Evolutionary conservation across 768 basidiomycete genomes (phyloP).

Genomic region (Podaxis rugospora): DNA sequence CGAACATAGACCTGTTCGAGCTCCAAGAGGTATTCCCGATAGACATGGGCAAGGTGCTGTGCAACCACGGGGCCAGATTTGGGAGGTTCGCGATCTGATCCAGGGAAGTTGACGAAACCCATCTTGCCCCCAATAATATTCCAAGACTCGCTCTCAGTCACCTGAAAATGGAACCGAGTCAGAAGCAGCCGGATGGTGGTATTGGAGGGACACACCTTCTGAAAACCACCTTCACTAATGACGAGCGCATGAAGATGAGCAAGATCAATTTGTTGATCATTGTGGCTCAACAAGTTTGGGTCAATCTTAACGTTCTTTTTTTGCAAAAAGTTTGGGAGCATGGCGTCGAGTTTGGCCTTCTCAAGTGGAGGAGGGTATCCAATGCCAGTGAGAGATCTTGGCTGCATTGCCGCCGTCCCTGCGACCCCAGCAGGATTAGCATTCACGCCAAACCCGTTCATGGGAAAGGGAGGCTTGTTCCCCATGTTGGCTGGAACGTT

Average conservation of each 20-base stretch:
- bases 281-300: slow-evolving; percentile 39
- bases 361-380: slow-evolving; percentile 38
- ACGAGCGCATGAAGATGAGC: slow-evolving; percentile 55
- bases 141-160: slow-evolving; percentile 56
- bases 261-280: slow-evolving; percentile 55
- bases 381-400: background rate
- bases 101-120: slow-evolving; percentile 63
- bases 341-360: slow-evolving; percentile 46
- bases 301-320: slow-evolving; percentile 38
- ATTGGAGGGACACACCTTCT: slow-evolving; percentile 34
- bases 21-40: slow-evolving; percentile 48
- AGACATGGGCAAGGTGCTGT: slow-evolving; percentile 53
- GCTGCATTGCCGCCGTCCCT: slow-evolving; percentile 6
- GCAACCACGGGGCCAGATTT: slow-evolving; percentile 61
- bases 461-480: slow-evolving; percentile 8
- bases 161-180: slow-evolving; percentile 29
- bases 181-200: background rate
- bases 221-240: slow-evolving; percentile 50
- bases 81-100: slow-evolving; percentile 53
- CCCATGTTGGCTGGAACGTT: slow-evolving; percentile 7
- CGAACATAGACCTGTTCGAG: slow-evolving; percentile 56
- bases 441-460: slow-evolving; percentile 1
- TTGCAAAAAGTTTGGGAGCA: slow-evolving; percentile 44
- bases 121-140: slow-evolving; percentile 62
- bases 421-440: background rate